A percentile compares a stretch with the other conserved stretches of the same genome.
Conservation (phyloP, 192 early-diverging fungal genomes). For the Coemansia sp. region DNA sequence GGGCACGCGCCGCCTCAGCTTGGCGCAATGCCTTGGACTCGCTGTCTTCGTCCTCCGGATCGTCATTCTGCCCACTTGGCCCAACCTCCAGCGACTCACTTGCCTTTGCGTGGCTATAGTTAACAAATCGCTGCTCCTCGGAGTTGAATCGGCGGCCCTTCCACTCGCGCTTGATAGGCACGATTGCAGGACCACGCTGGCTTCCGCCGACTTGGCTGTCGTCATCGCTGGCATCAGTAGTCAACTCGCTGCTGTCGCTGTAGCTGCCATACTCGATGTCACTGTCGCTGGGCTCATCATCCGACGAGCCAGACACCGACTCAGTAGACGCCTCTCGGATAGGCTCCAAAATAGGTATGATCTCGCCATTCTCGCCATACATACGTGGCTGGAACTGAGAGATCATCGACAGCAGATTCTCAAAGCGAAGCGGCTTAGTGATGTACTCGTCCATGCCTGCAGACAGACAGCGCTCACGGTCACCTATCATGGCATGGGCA, state of each 20-base stretch:
- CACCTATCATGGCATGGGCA: constrained; percentile 89
- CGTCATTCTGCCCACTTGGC: background rate
- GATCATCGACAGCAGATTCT: constrained; percentile 48
- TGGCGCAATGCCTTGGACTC: constrained; percentile 22
- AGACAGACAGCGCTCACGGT: constrained; percentile 82
- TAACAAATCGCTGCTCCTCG: background rate
- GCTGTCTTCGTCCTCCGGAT: constrained; percentile 18
- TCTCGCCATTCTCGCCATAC: constrained; percentile 47
- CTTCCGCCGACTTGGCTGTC: background rate
- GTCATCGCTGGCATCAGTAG: background rate
- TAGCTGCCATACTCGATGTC: constrained; percentile 2
- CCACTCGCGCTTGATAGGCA: background rate
- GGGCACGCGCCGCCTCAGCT: constrained; percentile 20
- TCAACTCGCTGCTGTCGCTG: background rate
- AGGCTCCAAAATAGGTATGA: constrained; percentile 42
- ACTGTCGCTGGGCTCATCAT: background rate
- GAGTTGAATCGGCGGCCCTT: constrained; percentile 14
- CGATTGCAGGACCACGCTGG: background rate
- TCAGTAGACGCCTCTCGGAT: background rate
- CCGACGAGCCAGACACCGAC: background rate
- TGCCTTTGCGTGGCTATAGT: constrained; percentile 14
- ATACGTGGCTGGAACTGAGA: constrained; percentile 54
- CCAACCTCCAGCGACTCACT: background rate
- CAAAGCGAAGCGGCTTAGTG: constrained; percentile 64
- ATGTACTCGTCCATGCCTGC: constrained; percentile 85